Percentiles rank a stretch among this genome's conserved stretches.
Conservation (phyloP, 192 early-diverging fungal genomes). For the Mortierella hygrophila region DNA sequence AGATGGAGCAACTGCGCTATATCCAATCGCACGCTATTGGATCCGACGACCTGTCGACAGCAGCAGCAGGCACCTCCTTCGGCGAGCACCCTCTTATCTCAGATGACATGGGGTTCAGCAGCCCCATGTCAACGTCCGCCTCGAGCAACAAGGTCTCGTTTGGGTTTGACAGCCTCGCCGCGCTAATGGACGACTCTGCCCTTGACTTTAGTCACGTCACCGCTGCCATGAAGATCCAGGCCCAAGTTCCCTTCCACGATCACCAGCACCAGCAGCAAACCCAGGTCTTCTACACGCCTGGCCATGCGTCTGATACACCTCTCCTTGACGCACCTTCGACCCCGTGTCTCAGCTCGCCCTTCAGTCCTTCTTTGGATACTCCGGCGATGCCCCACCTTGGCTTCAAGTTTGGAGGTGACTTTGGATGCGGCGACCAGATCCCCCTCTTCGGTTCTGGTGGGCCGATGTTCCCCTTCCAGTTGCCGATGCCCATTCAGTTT, state of each 20-base stretch:
- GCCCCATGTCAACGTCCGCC: background rate
- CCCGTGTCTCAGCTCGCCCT: constrained; percentile 34
- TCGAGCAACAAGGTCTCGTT: background rate
- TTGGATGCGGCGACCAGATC: background rate
- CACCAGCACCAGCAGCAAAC: constrained; percentile 1
- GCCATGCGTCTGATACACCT: background rate
- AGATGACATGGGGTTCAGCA: constrained; percentile 1
- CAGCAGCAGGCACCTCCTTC: constrained; percentile 10
- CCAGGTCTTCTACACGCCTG: background rate
- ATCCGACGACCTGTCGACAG: background rate
- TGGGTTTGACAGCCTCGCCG: constrained; percentile 26
- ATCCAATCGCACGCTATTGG: background rate
- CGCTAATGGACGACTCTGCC: constrained; percentile 8
- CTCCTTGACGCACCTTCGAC: constrained; percentile 25
- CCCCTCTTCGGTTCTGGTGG: constrained; percentile 5
- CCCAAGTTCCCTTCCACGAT: constrained; percentile 12
- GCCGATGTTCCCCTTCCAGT: background rate
- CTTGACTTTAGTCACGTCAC: background rate
- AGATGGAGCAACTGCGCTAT: constrained; percentile 9
- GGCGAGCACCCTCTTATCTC: constrained; percentile 24
- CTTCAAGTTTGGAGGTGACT: constrained; percentile 7
- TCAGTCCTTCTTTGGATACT: constrained; percentile 4
- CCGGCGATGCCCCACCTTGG: constrained; percentile 27
- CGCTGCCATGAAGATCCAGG: background rate
- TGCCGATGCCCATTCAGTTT: background rate